phyloP scores from a whole-genome alignment of 2,329 filamentous ascomycete genomes.

The Exophiala phaeomuriformis region DNA sequence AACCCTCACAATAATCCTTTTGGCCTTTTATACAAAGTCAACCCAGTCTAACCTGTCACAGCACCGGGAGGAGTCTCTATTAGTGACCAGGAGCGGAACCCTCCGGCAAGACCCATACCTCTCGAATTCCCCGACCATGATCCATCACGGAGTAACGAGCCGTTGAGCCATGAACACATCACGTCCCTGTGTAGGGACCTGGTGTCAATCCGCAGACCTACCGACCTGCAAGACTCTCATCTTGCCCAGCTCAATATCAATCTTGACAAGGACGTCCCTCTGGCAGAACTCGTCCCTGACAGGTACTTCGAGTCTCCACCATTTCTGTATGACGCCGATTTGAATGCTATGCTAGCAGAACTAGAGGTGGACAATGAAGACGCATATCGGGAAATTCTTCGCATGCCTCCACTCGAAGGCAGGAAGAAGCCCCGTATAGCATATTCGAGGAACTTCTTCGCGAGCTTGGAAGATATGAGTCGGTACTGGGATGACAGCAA shows the following conservation, averaged over 20 bases:
- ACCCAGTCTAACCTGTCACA: conserved; percentile 6
- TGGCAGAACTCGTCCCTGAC: conserved; percentile 33
- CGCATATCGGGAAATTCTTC: conserved; percentile 50
- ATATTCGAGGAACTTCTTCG: conserved; percentile 55
- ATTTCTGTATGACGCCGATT: conserved; percentile 31
- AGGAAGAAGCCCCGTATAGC: conserved; percentile 45
- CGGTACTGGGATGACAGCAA: conserved; percentile 57
- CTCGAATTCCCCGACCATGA: conserved; percentile 47
- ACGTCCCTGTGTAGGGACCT: conserved; percentile 38
- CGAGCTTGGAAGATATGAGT: conserved; percentile 51
- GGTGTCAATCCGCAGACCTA: conserved; percentile 37
- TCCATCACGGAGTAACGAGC: conserved; percentile 32
- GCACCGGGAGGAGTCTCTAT: conserved; percentile 9
- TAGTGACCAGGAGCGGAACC: conserved; percentile 38
- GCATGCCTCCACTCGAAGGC: conserved; percentile 40
- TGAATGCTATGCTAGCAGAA: conserved; percentile 36
- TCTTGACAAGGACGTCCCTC: conserved; percentile 33
- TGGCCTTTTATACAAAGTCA: not conserved
- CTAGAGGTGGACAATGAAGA: conserved; percentile 50
- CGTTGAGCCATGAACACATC: conserved; percentile 34
- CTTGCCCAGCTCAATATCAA: conserved; percentile 38
- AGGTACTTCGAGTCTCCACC: conserved; percentile 33
- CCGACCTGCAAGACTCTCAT: conserved; percentile 36
- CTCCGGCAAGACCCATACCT: conserved; percentile 44
- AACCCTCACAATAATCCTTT: not conserved